These are phyloP conservation scores for Solanum appendiculatum DNA, from an alignment of 257 asterid genomes.

Conservation along the genomic window DNA sequence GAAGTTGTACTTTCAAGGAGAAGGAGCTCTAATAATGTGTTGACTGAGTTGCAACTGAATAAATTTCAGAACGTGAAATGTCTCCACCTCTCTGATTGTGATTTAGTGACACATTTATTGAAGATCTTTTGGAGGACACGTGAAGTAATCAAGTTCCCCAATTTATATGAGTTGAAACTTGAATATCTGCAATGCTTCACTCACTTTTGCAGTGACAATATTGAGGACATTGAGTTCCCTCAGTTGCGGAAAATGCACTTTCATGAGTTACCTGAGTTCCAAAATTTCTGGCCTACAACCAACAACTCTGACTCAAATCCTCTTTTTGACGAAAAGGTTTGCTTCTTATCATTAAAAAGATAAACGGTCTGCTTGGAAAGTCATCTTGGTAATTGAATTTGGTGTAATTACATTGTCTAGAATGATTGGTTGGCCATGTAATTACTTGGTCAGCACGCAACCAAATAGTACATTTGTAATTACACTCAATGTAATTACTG, in stretches of 20 bases:
- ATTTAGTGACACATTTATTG: not conserved
- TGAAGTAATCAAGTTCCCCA: not conserved
- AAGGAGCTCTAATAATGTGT: not conserved
- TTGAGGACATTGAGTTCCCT: not conserved
- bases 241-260: rapidly evolving
- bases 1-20: rapidly evolving
- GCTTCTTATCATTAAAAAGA: no score
- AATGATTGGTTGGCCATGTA: no score
- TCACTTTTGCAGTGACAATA: not conserved
- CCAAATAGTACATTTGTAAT: no score
- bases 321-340: not conserved
- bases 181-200: rapidly evolving
- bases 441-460: no score
- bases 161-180: not conserved
- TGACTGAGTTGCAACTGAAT: not conserved
- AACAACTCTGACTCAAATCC: not conserved
- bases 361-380: no score
- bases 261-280: rapidly evolving
- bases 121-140: not conserved
- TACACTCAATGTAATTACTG: no score
- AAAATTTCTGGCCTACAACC: not conserved
- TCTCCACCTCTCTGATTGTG: rapidly evolving
- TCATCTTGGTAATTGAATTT: no score
- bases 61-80: not conserved
- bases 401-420: no score